Evolutionary conservation across 2,329 filamentous ascomycete genomes (phyloP).

Genomic region (Helotiales sp.): DNA sequence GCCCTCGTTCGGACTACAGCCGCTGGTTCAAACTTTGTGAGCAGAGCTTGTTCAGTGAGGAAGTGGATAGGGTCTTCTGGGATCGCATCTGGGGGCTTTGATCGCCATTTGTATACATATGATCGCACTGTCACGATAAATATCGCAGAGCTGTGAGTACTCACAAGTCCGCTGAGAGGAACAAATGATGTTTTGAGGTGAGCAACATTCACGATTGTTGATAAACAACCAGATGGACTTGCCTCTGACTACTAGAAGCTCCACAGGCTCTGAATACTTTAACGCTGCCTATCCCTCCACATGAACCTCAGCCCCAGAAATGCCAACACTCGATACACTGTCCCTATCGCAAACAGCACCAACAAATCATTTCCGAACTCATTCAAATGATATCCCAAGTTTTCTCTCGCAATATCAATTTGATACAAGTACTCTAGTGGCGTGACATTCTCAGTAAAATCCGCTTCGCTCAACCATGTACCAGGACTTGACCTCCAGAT

Average conservation of each 20-base stretch:
- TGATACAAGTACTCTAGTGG: slow-evolving; percentile 58
- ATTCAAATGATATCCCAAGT: slow-evolving; percentile 53
- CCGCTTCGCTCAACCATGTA: slow-evolving; percentile 61
- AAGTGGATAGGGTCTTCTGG: background rate
- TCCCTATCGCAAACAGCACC: slow-evolving; percentile 51
- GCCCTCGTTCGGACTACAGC: too few species aligned
- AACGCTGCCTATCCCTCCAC: slow-evolving; percentile 38
- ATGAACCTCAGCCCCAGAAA: slow-evolving; percentile 46
- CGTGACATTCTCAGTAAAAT: slow-evolving; percentile 56
- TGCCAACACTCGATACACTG: slow-evolving; percentile 52
- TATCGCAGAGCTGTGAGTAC: background rate
- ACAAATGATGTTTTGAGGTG: background rate
- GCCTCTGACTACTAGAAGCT: too few species aligned
- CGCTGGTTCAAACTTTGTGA: too few species aligned
- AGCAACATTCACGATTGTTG: background rate
- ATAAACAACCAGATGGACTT: too few species aligned
- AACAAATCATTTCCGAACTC: slow-evolving; percentile 52
- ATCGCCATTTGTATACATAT: too few species aligned
- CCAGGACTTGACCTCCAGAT: slow-evolving; percentile 59
- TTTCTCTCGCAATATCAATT: slow-evolving; percentile 50
- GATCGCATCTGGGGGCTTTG: too few species aligned
- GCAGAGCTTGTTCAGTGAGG: background rate
- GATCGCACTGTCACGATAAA: background rate
- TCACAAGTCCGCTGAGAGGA: background rate
- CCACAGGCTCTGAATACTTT: background rate